These are phyloP conservation scores for Gaeumannomyces tritici DNA, from an alignment of 2,329 filamentous ascomycete species.

Conservation along the genomic window DNA sequence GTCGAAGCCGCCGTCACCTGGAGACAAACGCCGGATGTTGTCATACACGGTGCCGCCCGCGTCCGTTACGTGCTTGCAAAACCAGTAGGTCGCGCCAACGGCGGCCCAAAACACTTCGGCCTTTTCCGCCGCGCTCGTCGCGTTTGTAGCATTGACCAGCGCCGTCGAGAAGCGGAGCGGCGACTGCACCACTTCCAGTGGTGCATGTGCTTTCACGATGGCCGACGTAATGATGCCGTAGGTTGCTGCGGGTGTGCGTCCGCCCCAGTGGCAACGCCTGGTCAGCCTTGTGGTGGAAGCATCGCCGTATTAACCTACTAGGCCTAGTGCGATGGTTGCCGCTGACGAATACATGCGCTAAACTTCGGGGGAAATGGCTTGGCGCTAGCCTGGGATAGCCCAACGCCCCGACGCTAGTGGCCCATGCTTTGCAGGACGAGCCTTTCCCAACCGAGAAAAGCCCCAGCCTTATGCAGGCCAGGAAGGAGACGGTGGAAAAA, in stretches of 20 bases:
- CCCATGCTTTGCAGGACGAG: no score
- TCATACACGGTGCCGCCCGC: slow-evolving; percentile 25
- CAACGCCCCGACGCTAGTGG: neutral
- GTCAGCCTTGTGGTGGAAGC: no score
- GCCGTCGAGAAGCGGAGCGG: slow-evolving; percentile 5
- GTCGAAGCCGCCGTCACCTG: slow-evolving; percentile 20
- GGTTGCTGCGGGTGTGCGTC: neutral
- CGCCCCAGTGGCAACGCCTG: no score
- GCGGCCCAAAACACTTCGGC: slow-evolving; percentile 18
- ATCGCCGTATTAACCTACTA: no score
- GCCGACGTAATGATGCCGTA: slow-evolving; percentile 11
- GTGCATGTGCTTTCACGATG: slow-evolving; percentile 8
- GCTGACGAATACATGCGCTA: neutral
- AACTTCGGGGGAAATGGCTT: neutral
- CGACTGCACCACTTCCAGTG: slow-evolving; percentile 7
- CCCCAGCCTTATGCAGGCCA: no score
- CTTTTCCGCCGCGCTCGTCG: neutral
- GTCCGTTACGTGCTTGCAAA: slow-evolving; percentile 22
- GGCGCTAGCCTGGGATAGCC: neutral
- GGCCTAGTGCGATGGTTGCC: neutral
- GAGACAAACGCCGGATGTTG: slow-evolving; percentile 13
- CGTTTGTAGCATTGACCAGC: neutral
- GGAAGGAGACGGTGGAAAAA: neutral
- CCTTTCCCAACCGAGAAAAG: no score
- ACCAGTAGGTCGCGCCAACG: slow-evolving; percentile 21